Conservation (phyloP, 1,284 basidiomycete genomes). For the Ceratobasidium sp. region DNA sequence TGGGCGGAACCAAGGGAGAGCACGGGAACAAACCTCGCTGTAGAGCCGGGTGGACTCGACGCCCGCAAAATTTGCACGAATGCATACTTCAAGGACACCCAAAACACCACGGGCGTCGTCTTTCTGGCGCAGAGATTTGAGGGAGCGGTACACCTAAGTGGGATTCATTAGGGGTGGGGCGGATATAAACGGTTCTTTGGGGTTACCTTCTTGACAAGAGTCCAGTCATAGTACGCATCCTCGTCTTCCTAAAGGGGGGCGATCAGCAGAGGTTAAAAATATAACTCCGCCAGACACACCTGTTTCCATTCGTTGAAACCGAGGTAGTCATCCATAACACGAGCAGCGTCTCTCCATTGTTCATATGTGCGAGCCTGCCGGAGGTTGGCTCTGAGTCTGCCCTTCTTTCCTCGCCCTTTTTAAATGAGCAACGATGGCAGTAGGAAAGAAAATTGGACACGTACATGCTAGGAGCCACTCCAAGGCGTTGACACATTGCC, state of each 20-base stretch:
- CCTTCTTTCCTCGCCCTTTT: conserved; percentile 86
- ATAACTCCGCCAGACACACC: conserved; percentile 51
- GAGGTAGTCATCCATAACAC: conserved; percentile 81
- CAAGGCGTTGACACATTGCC: conserved; percentile 93
- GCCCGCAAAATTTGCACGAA: conserved; percentile 94
- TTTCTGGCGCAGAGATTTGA: conserved; percentile 70
- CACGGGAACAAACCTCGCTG: conserved; percentile 70
- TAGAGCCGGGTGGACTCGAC: conserved; percentile 91
- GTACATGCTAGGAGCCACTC: conserved; percentile 90
- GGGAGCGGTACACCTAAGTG: conserved; percentile 70
- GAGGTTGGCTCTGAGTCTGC: conserved; percentile 76
- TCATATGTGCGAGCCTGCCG: conserved; percentile 78
- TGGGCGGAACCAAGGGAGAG: conserved; percentile 36
- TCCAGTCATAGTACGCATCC: conserved; percentile 90
- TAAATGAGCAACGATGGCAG: neutral
- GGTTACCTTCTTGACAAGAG: conserved; percentile 76
- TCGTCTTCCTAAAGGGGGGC: conserved; percentile 63
- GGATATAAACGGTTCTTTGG: conserved; percentile 1
- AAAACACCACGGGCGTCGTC: conserved; percentile 87
- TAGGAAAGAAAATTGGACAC: conserved; percentile 51
- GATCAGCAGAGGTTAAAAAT: neutral
- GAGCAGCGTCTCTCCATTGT: conserved; percentile 70
- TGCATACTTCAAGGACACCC: conserved; percentile 91
- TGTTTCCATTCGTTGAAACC: conserved; percentile 90
- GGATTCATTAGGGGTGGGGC: neutral